These are phyloP conservation scores for Exophiala mesophila DNA, from an alignment of 2,329 filamentous ascomycete species.

Conservation along the genomic window DNA sequence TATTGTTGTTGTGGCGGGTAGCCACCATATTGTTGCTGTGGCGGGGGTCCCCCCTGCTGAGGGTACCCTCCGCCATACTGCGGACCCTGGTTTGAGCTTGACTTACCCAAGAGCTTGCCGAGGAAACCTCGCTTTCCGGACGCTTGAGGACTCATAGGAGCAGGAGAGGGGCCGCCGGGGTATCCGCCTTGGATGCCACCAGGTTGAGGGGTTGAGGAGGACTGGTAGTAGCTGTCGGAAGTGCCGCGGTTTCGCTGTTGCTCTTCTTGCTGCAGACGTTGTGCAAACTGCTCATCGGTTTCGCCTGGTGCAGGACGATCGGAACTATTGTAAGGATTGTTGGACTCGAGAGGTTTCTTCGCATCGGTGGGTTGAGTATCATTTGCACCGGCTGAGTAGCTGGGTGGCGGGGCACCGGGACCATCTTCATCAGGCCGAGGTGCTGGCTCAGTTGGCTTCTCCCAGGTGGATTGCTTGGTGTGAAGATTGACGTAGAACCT, in stretches of 20 bases:
- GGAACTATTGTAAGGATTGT: conserved; percentile 63
- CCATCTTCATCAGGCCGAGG: conserved; percentile 45
- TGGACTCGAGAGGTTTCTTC: conserved; percentile 52
- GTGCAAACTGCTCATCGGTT: conserved; percentile 65
- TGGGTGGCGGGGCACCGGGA: conserved; percentile 58
- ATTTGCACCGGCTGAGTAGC: conserved; percentile 54
- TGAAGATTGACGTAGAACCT: conserved; percentile 89
- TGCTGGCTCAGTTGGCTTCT: conserved; percentile 68
- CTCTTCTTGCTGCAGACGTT: conserved; percentile 78
- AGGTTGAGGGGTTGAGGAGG: conserved; percentile 14
- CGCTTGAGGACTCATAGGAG: conserved; percentile 29
- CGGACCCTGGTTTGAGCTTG: conserved; percentile 16
- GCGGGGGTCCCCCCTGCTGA: conserved; percentile 29
- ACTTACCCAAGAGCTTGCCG: conserved; percentile 50
- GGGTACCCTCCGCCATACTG: conserved; percentile 21
- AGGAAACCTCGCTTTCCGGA: conserved; percentile 40
- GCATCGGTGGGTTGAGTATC: conserved; percentile 36
- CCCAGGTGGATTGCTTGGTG: conserved; percentile 89
- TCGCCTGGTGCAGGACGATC: conserved; percentile 45
- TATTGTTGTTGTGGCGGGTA: conserved; percentile 12
- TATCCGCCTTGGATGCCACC: conserved; percentile 21
- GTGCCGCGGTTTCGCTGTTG: conserved; percentile 43
- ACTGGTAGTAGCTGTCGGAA: conserved; percentile 45
- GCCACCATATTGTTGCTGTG: conserved; percentile 27
- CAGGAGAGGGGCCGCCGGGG: conserved; percentile 39